These are phyloP conservation scores for Daldinia decipiens DNA, from an alignment of 495 filamentous ascomycete species.

Conservation along the genomic window DNA sequence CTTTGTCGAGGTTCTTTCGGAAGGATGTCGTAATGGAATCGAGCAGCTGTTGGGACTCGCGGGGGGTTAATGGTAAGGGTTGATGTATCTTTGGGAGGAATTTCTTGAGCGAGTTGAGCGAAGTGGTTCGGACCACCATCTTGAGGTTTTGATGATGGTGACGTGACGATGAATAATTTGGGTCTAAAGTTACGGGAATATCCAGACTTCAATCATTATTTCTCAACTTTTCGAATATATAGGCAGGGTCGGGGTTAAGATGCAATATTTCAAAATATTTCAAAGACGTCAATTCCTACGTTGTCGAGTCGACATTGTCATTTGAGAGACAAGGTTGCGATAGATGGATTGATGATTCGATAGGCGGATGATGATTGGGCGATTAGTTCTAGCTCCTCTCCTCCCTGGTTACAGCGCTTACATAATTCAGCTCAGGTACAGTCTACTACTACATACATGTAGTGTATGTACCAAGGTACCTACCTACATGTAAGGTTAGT, in stretches of 20 bases:
- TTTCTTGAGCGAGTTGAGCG: constrained; percentile 57
- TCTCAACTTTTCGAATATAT: not conserved
- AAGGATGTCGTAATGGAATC: constrained; percentile 79
- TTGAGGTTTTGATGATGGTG: constrained; percentile 15
- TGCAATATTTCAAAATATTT: not conserved
- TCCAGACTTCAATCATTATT: not conserved
- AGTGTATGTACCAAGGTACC: not conserved
- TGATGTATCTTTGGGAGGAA: constrained; percentile 71
- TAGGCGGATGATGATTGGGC: not conserved
- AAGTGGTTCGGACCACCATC: constrained; percentile 44
- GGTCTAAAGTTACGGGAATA: constrained; percentile 13
- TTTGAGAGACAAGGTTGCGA: not conserved
- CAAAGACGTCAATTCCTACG: not conserved
- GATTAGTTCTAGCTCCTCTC: not conserved
- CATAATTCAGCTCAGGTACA: not conserved
- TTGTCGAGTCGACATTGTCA: not conserved
- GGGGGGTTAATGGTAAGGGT: constrained; percentile 70
- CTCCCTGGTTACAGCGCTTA: not conserved
- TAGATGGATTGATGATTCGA: constrained; percentile 6
- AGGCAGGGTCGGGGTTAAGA: not conserved
- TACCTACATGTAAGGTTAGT: no score
- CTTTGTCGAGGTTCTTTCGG: constrained; percentile 73
- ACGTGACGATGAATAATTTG: constrained; percentile 3
- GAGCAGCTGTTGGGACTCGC: constrained; percentile 74
- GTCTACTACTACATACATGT: not conserved